Evolutionary conservation across 2,329 filamentous ascomycete species (phyloP), one percentile per base, ranked within the genome.

Genomic region (Aspergillus neotritici): DNA sequence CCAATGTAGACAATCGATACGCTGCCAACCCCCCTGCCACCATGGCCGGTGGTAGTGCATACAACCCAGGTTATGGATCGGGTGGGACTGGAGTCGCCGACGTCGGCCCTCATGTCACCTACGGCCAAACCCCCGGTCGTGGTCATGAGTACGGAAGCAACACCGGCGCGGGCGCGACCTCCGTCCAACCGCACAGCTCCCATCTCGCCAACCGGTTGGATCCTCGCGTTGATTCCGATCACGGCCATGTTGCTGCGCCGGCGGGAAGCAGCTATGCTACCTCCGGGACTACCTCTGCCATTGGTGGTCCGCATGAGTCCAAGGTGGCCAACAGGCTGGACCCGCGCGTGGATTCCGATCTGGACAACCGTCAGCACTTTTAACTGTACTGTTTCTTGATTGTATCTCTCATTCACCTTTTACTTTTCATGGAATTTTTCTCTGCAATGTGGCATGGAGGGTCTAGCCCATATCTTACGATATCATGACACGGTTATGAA

Each of bases 321-420:
- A 67, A 70, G 41, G 1, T 66, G 3, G 64, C 65, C n/a, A 80
- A 80, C 61, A 72, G 74, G 33, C 57, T 62, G 4, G 77, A 80
- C 53, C 77, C 77, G 14, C 68, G 76, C 17, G 64, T 79, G 34
- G 75, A 79, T 57, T 74, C 70, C 33, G 74, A 79, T 52, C 25
- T 51, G 21, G 49, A 51, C 25, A 43, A 50, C 43, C 25, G 48
- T 8, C 28, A 12, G 21, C 21, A 25, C 7, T 25, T 25, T 5
- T 25, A 9, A 25, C 6, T 8, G 6, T 8, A 5, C 21, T 9
- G n/a, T n/a, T 25, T 25, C 5, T 21, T 9, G 21, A 25, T 25
- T 6, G 7, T 25, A 8, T 25, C 21, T 21, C 21, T 3, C 2
- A 25, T 9, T 9, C 9, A 3, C 3, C 21, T 2, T 8, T 25